Percentiles rank a stretch among this genome's conserved stretches.
phyloP scores from a whole-genome alignment of 202 grass and related monocot species.

The Schoenoplectus tabernaemontani region DNA sequence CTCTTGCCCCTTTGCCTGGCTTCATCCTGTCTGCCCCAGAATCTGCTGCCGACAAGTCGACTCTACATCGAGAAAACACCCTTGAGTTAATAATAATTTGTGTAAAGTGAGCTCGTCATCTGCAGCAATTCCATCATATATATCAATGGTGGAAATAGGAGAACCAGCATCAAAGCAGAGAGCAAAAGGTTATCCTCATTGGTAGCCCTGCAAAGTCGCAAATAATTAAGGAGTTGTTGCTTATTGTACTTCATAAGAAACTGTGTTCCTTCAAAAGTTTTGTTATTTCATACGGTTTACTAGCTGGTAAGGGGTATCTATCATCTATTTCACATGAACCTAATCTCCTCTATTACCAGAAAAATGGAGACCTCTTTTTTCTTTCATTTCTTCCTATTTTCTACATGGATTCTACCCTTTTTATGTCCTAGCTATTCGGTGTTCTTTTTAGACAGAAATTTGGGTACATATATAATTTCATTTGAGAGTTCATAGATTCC shows the following conservation, averaged over 20 bases:
- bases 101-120: background rate
- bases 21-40: background rate
- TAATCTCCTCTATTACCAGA: background rate
- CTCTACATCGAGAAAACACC: background rate
- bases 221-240: background rate
- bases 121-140: background rate
- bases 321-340: background rate
- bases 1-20: background rate
- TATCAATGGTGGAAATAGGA: background rate
- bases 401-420: background rate
- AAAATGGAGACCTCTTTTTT: background rate
- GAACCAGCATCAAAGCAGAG: background rate
- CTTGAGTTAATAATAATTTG: background rate
- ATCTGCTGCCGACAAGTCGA: background rate
- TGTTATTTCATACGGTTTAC: background rate
- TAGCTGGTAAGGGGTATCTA: background rate
- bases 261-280: background rate
- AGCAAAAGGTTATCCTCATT: background rate
- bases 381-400: background rate
- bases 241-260: background rate
- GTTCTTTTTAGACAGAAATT: background rate
- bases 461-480: too few relatives aligned
- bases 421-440: too few relatives aligned
- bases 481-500: too few relatives aligned
- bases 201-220: background rate